Evolutionary conservation across 176 grass and related monocot genomes (phyloP).

Genomic region (Phoenix roebelenii): DNA sequence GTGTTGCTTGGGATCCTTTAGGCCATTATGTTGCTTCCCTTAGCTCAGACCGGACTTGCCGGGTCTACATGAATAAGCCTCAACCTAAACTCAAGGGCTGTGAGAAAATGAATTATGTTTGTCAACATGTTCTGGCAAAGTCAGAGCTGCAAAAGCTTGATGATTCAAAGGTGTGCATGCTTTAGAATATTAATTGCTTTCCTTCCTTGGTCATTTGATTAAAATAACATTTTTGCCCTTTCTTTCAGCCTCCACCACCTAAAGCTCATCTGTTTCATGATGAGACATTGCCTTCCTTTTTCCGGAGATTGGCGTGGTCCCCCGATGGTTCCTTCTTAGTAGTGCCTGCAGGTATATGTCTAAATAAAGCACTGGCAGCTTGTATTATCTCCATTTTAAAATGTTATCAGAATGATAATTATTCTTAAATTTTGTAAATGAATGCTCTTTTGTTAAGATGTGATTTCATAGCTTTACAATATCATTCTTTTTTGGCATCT

Average conservation of each 20-base stretch:
- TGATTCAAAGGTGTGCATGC: conserved; percentile 65
- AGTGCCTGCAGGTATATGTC: conserved; percentile 64
- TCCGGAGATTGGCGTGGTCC: conserved; percentile 86
- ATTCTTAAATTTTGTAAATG: background rate
- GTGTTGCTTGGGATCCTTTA: conserved; percentile 90
- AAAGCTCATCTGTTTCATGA: conserved; percentile 93
- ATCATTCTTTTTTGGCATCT: too few species aligned
- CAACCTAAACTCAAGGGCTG: conserved; percentile 60
- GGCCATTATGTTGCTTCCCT: conserved; percentile 79
- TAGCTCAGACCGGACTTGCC: conserved; percentile 90
- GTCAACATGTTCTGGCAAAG: conserved; percentile 63
- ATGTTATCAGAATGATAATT: too few species aligned
- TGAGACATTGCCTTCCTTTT: conserved; percentile 95
- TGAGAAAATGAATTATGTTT: conserved; percentile 75
- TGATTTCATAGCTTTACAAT: too few species aligned
- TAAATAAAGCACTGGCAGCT: background rate
- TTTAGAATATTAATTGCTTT: conserved; percentile 5
- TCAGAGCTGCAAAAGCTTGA: conserved; percentile 50
- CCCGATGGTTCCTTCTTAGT: conserved; percentile 95
- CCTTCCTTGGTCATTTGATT: too few species aligned
- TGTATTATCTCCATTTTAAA: background rate
- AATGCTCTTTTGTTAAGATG: too few species aligned
- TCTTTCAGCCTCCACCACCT: conserved; percentile 39
- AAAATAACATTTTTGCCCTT: conserved; percentile 1
- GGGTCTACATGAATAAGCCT: conserved; percentile 87